These are phyloP conservation scores for Picochlorum sp. DNA, from an alignment of 139 green algal genomes.

Conservation along the genomic window DNA sequence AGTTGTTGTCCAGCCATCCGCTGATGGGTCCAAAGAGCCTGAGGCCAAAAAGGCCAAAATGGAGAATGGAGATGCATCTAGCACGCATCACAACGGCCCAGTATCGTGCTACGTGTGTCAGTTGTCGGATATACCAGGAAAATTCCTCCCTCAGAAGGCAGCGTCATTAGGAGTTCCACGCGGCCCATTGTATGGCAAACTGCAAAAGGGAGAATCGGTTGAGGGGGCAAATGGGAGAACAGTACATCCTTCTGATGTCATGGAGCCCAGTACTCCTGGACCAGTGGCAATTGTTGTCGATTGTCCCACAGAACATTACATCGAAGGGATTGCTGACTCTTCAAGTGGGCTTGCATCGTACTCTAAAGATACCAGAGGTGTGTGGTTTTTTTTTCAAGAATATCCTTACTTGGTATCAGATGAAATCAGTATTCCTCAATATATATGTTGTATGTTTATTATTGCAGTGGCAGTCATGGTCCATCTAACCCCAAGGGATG, in stretches of 20 bases:
- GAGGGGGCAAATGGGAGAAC: slow-evolving; percentile 31
- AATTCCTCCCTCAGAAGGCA: slow-evolving; percentile 78
- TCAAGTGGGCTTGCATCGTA: slow-evolving; percentile 5
- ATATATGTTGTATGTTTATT: background rate
- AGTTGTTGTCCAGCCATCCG: slow-evolving; percentile 15
- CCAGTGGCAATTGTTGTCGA: slow-evolving; percentile 78
- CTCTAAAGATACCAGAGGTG: slow-evolving; percentile 12
- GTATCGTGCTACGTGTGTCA: slow-evolving; percentile 61
- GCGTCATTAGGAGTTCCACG: slow-evolving; percentile 56
- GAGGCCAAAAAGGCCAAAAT: slow-evolving; percentile 19
- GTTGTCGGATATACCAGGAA: slow-evolving; percentile 66
- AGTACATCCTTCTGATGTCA: slow-evolving; percentile 59
- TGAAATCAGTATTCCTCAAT: no score
- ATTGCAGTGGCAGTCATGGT: slow-evolving; percentile 41
- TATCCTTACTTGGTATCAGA: no score
- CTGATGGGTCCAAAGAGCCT: slow-evolving; percentile 7
- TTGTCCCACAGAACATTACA: slow-evolving; percentile 47
- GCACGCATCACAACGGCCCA: slow-evolving; percentile 9
- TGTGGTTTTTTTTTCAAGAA: background rate
- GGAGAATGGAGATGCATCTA: slow-evolving; percentile 3
- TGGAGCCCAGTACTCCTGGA: slow-evolving; percentile 56
- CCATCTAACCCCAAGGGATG: slow-evolving; percentile 45
- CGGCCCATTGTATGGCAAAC: slow-evolving; percentile 58
- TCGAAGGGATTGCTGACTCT: slow-evolving; percentile 25
- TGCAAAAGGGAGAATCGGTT: slow-evolving; percentile 66